Conservation (phyloP, 345 rosid genomes). For the Rubroshorea leprosula region DNA sequence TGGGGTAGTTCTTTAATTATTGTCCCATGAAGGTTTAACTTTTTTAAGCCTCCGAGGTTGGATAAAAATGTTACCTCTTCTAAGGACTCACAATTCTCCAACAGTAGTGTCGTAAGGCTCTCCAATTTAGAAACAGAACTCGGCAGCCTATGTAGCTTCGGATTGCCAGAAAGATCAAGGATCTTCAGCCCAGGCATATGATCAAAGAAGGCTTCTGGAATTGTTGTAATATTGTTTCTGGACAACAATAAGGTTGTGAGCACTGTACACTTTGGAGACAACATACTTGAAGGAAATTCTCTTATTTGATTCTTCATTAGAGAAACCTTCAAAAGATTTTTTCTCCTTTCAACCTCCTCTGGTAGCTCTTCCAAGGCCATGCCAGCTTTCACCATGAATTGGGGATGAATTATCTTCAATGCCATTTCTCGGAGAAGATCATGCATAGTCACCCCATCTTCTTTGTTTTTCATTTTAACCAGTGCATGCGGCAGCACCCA, state of each 20-base stretch:
- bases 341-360: slow-evolving; percentile 4
- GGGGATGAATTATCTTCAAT: slow-evolving; percentile 10
- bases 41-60: slow-evolving; percentile 7
- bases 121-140: too few relatives aligned
- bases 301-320: not conserved
- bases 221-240: not conserved
- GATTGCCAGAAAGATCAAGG: slow-evolving; percentile 3
- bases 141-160: slow-evolving; percentile 14
- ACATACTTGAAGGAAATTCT: not conserved
- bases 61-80: slow-evolving; percentile 16
- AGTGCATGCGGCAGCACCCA: too few relatives aligned
- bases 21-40: slow-evolving; percentile 10
- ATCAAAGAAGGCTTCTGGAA: slow-evolving; percentile 7
- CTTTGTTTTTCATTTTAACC: too few relatives aligned
- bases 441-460: slow-evolving; percentile 20
- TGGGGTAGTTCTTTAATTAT: slow-evolving; percentile 11
- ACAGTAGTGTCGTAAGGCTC: slow-evolving; percentile 16
- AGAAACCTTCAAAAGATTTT: slow-evolving; percentile 15
- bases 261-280: slow-evolving; percentile 12
- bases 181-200: not conserved
- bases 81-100: not conserved
- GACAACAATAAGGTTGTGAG: too few relatives aligned
- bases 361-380: slow-evolving; percentile 5
- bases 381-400: too few relatives aligned
- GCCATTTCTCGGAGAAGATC: slow-evolving; percentile 24